A percentile compares a stretch with the other conserved stretches of the same genome.
Conservation (phyloP, 768 basidiomycete species). For the Hemileccinum rubropunctum region DNA sequence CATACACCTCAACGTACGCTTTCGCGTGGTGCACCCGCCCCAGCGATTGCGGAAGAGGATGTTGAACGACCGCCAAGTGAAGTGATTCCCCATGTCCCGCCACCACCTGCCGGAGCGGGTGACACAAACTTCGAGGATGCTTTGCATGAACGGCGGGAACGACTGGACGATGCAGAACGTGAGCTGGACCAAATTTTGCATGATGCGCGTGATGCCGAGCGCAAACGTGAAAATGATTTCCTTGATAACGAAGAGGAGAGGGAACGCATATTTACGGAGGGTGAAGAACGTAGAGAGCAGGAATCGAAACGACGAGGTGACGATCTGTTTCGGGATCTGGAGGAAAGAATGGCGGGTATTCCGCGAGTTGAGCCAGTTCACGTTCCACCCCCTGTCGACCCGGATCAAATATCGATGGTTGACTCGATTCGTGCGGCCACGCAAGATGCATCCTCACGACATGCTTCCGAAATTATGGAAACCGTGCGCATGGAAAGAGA, state of each 20-base stretch:
- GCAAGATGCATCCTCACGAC: slow-evolving; percentile 53
- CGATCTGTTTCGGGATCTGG: slow-evolving; percentile 22
- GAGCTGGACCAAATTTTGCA: slow-evolving; percentile 47
- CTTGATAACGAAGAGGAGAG: slow-evolving; percentile 63
- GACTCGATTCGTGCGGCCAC: slow-evolving; percentile 42
- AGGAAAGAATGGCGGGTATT: slow-evolving; percentile 26
- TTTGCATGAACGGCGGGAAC: slow-evolving; percentile 45
- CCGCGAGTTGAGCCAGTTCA: slow-evolving; percentile 23
- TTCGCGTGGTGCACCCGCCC: slow-evolving; percentile 16
- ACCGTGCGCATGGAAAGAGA: slow-evolving; percentile 59
- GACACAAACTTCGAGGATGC: slow-evolving; percentile 42
- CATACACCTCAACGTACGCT: slow-evolving; percentile 5
- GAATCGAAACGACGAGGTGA: slow-evolving; percentile 46
- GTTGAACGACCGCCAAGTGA: slow-evolving; percentile 20
- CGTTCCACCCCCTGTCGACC: slow-evolving; percentile 16
- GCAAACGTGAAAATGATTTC: slow-evolving; percentile 62
- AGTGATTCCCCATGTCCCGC: slow-evolving; percentile 26
- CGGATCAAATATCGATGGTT: slow-evolving; percentile 33
- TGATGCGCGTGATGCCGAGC: slow-evolving; percentile 58
- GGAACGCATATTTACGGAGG: slow-evolving; percentile 56
- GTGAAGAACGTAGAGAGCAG: slow-evolving; percentile 54
- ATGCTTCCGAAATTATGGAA: slow-evolving; percentile 57
- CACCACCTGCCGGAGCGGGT: slow-evolving; percentile 27
- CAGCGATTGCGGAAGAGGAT: slow-evolving; percentile 20
- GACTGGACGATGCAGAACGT: slow-evolving; percentile 54